Evolutionary conservation across 257 asterid genomes (phyloP).

Genomic region (Asclepias syriaca): DNA sequence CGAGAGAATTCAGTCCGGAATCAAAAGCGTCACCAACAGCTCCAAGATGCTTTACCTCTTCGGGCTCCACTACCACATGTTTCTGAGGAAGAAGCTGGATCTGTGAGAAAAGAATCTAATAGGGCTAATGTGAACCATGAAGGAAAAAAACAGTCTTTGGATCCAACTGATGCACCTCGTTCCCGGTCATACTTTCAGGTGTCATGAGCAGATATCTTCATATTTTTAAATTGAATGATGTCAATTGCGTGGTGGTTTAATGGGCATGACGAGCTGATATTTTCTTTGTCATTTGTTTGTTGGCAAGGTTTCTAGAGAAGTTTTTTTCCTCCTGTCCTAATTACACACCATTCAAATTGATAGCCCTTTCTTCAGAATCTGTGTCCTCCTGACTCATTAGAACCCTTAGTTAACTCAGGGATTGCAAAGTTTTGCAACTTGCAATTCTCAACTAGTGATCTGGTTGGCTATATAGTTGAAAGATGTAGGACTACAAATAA

Average conservation of each 20-base stretch:
- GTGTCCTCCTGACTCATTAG: slow-evolving; percentile 4
- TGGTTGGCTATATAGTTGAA: background rate
- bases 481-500: background rate
- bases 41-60: slow-evolving; percentile 50
- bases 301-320: slow-evolving; percentile 23
- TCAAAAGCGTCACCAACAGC: slow-evolving; percentile 40
- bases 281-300: slow-evolving; percentile 5
- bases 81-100: slow-evolving; percentile 36
- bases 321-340: slow-evolving; percentile 23
- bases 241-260: background rate
- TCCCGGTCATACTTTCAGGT: slow-evolving; percentile 65
- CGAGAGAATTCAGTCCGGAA: slow-evolving; percentile 38
- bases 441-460: background rate
- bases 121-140: slow-evolving; percentile 26
- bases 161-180: slow-evolving; percentile 43
- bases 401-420: slow-evolving; percentile 1
- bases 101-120: slow-evolving; percentile 35
- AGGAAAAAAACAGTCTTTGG: slow-evolving; percentile 36
- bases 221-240: background rate
- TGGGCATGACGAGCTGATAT: slow-evolving; percentile 19
- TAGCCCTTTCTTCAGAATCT: background rate
- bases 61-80: slow-evolving; percentile 39
- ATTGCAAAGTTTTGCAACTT: background rate
- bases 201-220: background rate
- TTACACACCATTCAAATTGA: slow-evolving; percentile 18